Percentiles rank a stretch among this genome's conserved stretches.
phyloP scores from a whole-genome alignment of 2,329 filamentous ascomycete genomes.

The Beauveria rudraprayagi region DNA sequence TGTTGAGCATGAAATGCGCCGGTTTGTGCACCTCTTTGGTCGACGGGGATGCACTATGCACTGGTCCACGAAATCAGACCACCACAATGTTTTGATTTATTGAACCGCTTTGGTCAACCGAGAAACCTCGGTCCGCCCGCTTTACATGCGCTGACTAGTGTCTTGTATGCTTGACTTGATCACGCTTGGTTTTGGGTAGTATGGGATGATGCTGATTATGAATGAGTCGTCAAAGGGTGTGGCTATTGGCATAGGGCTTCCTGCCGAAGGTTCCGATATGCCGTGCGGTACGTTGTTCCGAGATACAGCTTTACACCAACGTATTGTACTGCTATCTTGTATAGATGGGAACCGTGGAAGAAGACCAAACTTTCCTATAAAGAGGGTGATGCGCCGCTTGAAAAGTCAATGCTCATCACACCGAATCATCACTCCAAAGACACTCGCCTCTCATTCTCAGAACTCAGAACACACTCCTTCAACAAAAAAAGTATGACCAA shows the following conservation, averaged over 20 bases:
- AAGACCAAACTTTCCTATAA: background rate
- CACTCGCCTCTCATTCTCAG: background rate
- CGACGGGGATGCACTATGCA: background rate
- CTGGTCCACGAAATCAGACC: too few relatives aligned
- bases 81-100: background rate
- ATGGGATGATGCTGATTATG: background rate
- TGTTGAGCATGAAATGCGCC: background rate
- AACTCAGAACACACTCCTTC: background rate
- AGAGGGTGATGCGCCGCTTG: background rate
- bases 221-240: background rate
- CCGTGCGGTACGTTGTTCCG: background rate
- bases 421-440: background rate
- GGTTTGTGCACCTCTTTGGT: background rate
- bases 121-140: background rate
- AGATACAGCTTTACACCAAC: background rate
- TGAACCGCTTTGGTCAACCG: background rate
- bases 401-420: background rate
- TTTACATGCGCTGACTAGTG: background rate
- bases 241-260: background rate
- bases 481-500: background rate
- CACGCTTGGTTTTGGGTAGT: background rate
- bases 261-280: background rate
- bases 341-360: background rate
- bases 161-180: background rate
- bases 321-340: background rate